phyloP scores from a whole-genome alignment of 2,329 filamentous ascomycete genomes.

The Blumeria hordei region DNA sequence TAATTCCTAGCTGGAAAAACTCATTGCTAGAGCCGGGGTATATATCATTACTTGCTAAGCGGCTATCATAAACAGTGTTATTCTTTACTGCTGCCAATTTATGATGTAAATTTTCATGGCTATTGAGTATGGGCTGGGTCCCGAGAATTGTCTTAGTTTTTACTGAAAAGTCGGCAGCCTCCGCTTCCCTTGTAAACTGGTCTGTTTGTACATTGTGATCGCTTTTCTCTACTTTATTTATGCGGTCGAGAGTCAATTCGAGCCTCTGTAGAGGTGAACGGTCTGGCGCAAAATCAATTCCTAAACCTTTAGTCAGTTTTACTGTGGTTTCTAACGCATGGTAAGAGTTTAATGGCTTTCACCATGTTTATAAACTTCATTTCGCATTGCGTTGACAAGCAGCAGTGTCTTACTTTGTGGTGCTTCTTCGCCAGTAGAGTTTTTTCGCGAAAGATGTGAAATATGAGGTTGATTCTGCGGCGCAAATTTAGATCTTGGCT shows the following conservation, averaged over 20 bases:
- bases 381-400: neutral
- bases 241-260: constrained; percentile 71
- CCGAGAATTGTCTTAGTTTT: no score
- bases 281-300: constrained; percentile 44
- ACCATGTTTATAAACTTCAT: neutral
- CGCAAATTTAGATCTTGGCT: neutral
- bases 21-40: no score
- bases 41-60: no score
- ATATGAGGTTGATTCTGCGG: neutral
- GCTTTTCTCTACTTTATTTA: constrained; percentile 82
- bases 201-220: no score
- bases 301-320: constrained; percentile 1
- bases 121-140: no score
- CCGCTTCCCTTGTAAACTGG: no score
- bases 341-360: neutral
- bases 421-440: neutral
- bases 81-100: no score
- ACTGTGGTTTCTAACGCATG: neutral
- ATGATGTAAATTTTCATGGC: no score
- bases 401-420: neutral
- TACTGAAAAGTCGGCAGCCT: no score
- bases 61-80: no score
- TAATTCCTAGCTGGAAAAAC: no score
- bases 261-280: constrained; percentile 82
- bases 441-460: neutral